Evolutionary conservation across 2,329 filamentous ascomycete species (phyloP).

Genomic region (Teratosphaeria pseudoeucalypti): DNA sequence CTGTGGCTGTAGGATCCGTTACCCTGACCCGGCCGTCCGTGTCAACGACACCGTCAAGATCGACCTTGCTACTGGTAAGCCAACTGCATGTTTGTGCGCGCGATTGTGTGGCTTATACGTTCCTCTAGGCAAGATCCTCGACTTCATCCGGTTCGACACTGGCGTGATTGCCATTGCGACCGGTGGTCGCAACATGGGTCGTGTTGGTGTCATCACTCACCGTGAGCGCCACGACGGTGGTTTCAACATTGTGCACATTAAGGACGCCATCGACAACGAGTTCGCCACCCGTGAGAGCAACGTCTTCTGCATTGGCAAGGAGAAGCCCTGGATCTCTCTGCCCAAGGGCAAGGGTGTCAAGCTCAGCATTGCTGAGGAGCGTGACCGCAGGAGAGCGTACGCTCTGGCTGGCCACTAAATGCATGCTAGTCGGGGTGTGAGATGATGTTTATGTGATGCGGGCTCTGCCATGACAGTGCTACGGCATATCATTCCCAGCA

Average conservation of each 20-base stretch:
- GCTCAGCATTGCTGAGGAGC: slow-evolving; percentile 97
- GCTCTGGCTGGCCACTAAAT: slow-evolving; percentile 36
- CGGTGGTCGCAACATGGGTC: slow-evolving; percentile 99
- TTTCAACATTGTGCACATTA: slow-evolving; percentile 96
- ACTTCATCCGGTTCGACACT: slow-evolving; percentile 98
- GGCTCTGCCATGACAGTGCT: background rate
- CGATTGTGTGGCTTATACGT: background rate
- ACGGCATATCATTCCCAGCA: background rate
- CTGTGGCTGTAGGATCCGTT: slow-evolving; percentile 68
- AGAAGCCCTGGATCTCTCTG: slow-evolving; percentile 99
- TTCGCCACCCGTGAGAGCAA: slow-evolving; percentile 99
- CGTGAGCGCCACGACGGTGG: slow-evolving; percentile 99
- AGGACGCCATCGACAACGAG: slow-evolving; percentile 99
- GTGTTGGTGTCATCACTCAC: slow-evolving; percentile 99
- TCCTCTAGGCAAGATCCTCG: slow-evolving; percentile 62
- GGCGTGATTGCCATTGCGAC: slow-evolving; percentile 97
- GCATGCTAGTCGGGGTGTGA: background rate
- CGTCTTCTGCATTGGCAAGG: slow-evolving; percentile 97
- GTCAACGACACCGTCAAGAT: slow-evolving; percentile 99
- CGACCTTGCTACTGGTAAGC: slow-evolving; percentile 71
- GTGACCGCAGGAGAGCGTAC: slow-evolving; percentile 84
- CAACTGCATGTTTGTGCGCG: background rate
- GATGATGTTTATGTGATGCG: background rate
- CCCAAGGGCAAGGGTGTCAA: slow-evolving; percentile 99
- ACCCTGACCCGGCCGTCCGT: slow-evolving; percentile 96